Evolutionary conservation across 306 rosid genomes (phyloP), one percentile per base, ranked within the genome.

Genomic region (Trifolium pratense): DNA sequence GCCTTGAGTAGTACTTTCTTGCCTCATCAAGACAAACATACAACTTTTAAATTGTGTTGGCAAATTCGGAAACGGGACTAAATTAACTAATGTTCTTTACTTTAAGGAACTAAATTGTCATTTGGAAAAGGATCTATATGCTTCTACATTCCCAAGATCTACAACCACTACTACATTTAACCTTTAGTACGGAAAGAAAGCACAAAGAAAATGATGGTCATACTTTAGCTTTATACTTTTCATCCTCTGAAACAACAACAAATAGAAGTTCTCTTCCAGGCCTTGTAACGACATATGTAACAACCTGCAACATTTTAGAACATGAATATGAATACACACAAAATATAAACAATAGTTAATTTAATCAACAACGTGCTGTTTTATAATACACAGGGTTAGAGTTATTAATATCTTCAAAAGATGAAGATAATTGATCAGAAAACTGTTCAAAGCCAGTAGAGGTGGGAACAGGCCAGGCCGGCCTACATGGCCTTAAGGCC

Each of bases 141-240:
- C 43, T 70, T 66, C 43, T 76, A 71, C 66, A 64, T 46, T 43
- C 23, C 58, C 49, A 77, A 52, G 68, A 59, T 13, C 71, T 32
- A 29, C 68, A 57, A 73, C 5, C 1, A 23, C 3, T 26, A 70
- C 36, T 37, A 69, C 51, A 57, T 66, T 37, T 59, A 40, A 48
- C 11, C n/a, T 5, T 40, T 21, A 48, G 49, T 75, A 36, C 57
- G 42, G 68, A 75, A 57, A 68, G 55, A 45, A 61, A 65, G 66
- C 70, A 15, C 25, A 34, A 74, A 82, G 51, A 29, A 69, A 63
- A 75, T 16, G 60, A 45, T 34, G 39, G 39, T 17, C 76, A 14
- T 89, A 74, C 99, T 87, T 94, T 91, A 46, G 99, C 99, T 83
- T 91, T 94, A 91, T 90, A 94, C 82, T 94, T 94, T 81, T 94